Evolutionary conservation across 2,329 filamentous ascomycete genomes (phyloP).

Genomic region (Elsinoe necatrix): DNA sequence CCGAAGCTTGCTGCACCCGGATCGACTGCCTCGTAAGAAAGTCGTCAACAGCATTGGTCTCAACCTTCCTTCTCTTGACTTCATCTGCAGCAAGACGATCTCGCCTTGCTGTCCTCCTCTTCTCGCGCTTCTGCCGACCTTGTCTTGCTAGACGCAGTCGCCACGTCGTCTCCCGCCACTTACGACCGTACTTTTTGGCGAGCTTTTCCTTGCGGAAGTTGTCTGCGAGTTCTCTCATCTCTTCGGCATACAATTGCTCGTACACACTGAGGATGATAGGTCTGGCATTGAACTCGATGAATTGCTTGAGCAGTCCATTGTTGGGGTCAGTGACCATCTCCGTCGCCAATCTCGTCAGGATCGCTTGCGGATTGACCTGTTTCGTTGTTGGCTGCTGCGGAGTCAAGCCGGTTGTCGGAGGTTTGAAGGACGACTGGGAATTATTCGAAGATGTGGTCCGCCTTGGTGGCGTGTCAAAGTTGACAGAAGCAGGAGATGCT

Average conservation of each 20-base stretch:
- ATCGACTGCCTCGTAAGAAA: constrained; percentile 21
- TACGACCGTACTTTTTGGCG: constrained; percentile 29
- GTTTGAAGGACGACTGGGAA: neutral
- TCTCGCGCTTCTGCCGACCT: constrained; percentile 31
- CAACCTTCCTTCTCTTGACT: constrained; percentile 22
- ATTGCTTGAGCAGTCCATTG: constrained; percentile 39
- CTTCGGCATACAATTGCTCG: constrained; percentile 28
- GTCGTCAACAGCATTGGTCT: constrained; percentile 19
- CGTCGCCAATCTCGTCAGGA: constrained; percentile 28
- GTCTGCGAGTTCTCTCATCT: constrained; percentile 24
- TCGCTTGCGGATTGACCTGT: constrained; percentile 24
- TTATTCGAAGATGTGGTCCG: constrained; percentile 16
- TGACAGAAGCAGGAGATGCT: neutral
- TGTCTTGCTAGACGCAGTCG: constrained; percentile 28
- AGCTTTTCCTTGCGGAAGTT: constrained; percentile 28
- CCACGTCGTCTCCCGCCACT: constrained; percentile 33
- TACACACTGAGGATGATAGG: constrained; percentile 30
- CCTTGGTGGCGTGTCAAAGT: constrained; percentile 13
- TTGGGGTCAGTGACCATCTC: constrained; percentile 32
- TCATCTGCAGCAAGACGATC: constrained; percentile 18
- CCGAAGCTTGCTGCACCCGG: constrained; percentile 20
- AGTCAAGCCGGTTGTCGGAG: neutral
- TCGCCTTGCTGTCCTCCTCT: constrained; percentile 16
- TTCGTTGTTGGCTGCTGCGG: neutral
- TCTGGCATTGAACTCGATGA: constrained; percentile 33